Evolutionary conservation across 2,329 filamentous ascomycete species (phyloP), one percentile per base, ranked within the genome.

Genomic region (Arthrocladium fulminans): DNA sequence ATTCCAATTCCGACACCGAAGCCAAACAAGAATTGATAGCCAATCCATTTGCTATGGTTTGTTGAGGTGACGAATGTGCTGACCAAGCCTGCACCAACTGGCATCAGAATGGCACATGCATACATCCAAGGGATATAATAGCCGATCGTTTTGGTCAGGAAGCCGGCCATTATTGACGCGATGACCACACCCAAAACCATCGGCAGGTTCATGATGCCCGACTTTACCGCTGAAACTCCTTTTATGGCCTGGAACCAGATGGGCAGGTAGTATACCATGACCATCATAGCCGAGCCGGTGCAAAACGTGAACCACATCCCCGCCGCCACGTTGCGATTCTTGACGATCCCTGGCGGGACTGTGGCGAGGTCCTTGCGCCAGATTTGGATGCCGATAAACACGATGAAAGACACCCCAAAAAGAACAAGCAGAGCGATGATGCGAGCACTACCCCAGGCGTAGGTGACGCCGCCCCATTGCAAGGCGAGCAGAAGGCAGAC

Each of bases 401-500:
- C 60, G 32, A 35, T n/a, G 32, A 35, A 15, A 8, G 17, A 15
- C 6, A 35, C 32, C 5, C 32, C 63, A 44, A 61, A 65, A 2
- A 62, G 51, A 29, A 63, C 51, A 10, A 70, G 58, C 13, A 63
- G 51, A 8, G 47, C 60, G 48, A 68, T 63, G 20, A 69, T 60
- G 15, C 54, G 54, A 12, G 49, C 51, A 49, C 60, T 55, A 13
- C 51, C 51, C 66, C 66, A 69, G 25, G 58, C 25, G 43, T 68
- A 68, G 10, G 57, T 62, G 2, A 47, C 49, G 17, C 58, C 57
- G 19, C 57, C 58, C 79, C 79, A 83, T 57, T 83, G 76, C 27
- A 84, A 66, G 1, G 80, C 80, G 3, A 84, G 66, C 2, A 84
- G 63, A 30, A 83, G 73, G 52, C 72, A 79, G 12, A 81, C 68